Percentiles rank a stretch among this genome's conserved stretches.
Conservation (phyloP, 805 yeast genomes). For the Pichia exigua region DNA sequence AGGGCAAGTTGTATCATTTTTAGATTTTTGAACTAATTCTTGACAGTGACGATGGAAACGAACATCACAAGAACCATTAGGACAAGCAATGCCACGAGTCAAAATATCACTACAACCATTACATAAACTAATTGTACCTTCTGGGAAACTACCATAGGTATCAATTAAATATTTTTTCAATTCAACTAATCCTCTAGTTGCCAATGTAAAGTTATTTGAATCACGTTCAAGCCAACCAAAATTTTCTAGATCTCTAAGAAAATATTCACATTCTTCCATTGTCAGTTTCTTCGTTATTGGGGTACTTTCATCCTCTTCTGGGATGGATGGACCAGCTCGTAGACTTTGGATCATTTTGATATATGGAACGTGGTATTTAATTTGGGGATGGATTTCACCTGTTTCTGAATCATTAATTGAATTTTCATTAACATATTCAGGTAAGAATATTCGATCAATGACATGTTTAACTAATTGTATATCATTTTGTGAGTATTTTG, state of each 20-base stretch:
- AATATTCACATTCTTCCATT: slow-evolving; percentile 28
- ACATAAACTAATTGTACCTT: slow-evolving; percentile 37
- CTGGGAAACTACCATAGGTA: slow-evolving; percentile 32
- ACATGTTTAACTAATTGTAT: slow-evolving; percentile 41
- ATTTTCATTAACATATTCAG: slow-evolving; percentile 8
- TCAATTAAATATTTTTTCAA: slow-evolving; percentile 37
- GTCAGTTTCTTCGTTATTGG: slow-evolving; percentile 24
- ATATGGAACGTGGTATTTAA: slow-evolving; percentile 8
- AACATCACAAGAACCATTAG: slow-evolving; percentile 26
- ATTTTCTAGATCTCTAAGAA: slow-evolving; percentile 34
- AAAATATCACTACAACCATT: slow-evolving; percentile 44
- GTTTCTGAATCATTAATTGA: neutral
- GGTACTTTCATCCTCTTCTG: slow-evolving; percentile 25
- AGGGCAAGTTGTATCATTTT: slow-evolving; percentile 29
- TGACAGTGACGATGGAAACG: slow-evolving; percentile 45
- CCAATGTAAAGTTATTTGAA: slow-evolving; percentile 29
- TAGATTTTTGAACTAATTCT: slow-evolving; percentile 30
- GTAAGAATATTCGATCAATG: slow-evolving; percentile 31
- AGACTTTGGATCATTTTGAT: slow-evolving; percentile 9
- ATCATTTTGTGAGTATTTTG: slow-evolving; percentile 30
- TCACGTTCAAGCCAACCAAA: slow-evolving; percentile 46
- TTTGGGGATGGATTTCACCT: neutral
- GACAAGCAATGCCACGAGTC: slow-evolving; percentile 43
- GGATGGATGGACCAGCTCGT: slow-evolving; percentile 2
- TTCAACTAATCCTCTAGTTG: slow-evolving; percentile 40